Evolutionary conservation across 352 stramenopile genomes (phyloP), one percentile per base, ranked within the genome.

Genomic region (Phytophthora cajani): DNA sequence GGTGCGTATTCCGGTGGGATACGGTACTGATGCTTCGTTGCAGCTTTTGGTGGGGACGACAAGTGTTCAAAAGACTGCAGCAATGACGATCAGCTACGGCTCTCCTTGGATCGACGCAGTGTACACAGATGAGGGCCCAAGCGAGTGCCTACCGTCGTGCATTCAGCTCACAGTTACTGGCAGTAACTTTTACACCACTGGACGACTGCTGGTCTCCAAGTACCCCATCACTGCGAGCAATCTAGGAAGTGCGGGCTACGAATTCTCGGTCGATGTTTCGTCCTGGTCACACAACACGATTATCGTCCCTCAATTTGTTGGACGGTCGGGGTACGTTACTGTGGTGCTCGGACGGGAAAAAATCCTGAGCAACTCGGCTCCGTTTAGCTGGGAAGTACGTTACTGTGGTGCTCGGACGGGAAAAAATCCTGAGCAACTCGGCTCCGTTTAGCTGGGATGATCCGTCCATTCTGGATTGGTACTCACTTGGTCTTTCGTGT

Each of bases 361-460:
- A 11, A 30, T 88, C 4, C 71, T 77, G 33, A 90, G 82, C 40
- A 89, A 89, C 40, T 88, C 80, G 12, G 77, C 61, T 0, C 38
- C 79, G 9, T 90, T n/a, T n/a, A n/a, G n/a, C n/a, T n/a, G n/a
- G n/a, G n/a, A n/a, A n/a, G 9, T 89, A 82, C 55, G 75, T 89
- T 16, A 88, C 80, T 2, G 30, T 90, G 25, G 62, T 85, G 19
- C 64, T 89, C n/a, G 82, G 80, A 3, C 58, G 40, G 56, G 62
- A 75, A 10, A 78, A 74, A 11, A 30, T 88, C 4, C 71, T 77
- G 33, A 90, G 82, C 40, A 89, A 89, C 40, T 88, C 80, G 12
- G 77, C 61, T 0, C 38, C 79, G 9, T 90, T 89, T 62, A 88
- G 79, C 53, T 90, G 82, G 82, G 77, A 88, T 23, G 80, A 89